phyloP scores from a whole-genome alignment of 306 rosid species.

The Citrullus colocynthis region DNA sequence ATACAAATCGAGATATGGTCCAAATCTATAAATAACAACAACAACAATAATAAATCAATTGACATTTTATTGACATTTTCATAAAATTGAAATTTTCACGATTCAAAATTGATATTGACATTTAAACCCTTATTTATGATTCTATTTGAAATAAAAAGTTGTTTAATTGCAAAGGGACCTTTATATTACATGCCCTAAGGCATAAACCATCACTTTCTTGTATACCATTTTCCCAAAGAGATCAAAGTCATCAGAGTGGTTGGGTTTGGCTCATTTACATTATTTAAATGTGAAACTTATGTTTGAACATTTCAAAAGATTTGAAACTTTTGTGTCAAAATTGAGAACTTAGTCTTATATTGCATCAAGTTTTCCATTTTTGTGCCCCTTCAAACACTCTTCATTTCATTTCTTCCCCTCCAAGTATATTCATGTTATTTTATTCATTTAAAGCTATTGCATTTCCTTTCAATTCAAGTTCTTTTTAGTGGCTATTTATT shows the following conservation, averaged over 20 bases:
- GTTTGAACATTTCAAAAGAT: not conserved
- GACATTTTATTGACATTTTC: too few species aligned
- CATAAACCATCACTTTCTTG: not conserved
- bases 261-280: not conserved
- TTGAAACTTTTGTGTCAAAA: not conserved
- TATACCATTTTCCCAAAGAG: not conserved
- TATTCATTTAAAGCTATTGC: not conserved
- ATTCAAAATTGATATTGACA: not conserved
- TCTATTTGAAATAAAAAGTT: not conserved
- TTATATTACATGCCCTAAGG: not conserved
- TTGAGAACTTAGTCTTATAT: not conserved
- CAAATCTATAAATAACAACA: too few species aligned
- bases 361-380: not conserved
- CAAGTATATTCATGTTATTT: not conserved
- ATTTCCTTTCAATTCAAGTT: not conserved
- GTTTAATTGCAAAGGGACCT: not conserved
- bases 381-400: not conserved
- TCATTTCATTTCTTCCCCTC: not conserved
- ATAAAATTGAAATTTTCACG: not conserved
- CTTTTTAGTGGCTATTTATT: not conserved
- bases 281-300: not conserved
- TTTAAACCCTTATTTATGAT: not conserved
- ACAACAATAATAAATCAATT: too few species aligned
- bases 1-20: too few species aligned
- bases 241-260: not conserved